Conservation (phyloP, 2,329 filamentous ascomycete genomes). For the Thelonectria discophora region DNA sequence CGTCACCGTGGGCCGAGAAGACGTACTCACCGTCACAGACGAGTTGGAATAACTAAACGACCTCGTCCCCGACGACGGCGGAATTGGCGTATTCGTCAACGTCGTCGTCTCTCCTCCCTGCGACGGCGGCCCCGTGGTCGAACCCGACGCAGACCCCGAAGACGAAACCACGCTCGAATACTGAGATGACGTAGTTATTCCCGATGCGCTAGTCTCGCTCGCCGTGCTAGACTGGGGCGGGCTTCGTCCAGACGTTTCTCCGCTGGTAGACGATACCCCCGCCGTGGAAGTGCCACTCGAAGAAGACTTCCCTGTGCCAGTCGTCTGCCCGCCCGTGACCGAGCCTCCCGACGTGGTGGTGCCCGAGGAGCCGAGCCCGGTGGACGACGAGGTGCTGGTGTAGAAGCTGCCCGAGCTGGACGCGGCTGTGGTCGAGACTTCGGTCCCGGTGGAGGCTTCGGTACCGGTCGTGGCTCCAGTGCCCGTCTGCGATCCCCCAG, state of each 20-base stretch:
- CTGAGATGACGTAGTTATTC: background rate
- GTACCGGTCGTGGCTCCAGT: no score
- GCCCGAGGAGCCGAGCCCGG: background rate
- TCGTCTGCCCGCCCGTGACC: background rate
- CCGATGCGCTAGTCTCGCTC: background rate
- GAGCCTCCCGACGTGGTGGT: background rate
- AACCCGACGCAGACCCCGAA: background rate
- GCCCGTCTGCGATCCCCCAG: slow-evolving; percentile 18
- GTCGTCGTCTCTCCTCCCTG: background rate
- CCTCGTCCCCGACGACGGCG: slow-evolving; percentile 25
- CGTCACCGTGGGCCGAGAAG: slow-evolving; percentile 18
- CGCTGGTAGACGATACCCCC: background rate
- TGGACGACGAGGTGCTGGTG: background rate
- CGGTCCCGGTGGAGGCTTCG: background rate
- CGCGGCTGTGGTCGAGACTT: background rate
- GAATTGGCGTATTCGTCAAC: slow-evolving; percentile 24
- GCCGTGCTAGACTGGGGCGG: background rate
- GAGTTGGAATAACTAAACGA: slow-evolving; percentile 30
- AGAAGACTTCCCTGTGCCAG: background rate
- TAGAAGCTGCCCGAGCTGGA: slow-evolving; percentile 3
- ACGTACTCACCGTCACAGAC: slow-evolving; percentile 23
- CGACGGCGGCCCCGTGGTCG: background rate
- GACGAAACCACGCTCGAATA: background rate
- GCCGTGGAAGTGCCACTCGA: background rate
- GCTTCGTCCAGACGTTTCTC: background rate